Evolutionary conservation across 352 stramenopile species (phyloP), one percentile per base, ranked within the genome.

Genomic region (Stephanocyclus meneghinianus): DNA sequence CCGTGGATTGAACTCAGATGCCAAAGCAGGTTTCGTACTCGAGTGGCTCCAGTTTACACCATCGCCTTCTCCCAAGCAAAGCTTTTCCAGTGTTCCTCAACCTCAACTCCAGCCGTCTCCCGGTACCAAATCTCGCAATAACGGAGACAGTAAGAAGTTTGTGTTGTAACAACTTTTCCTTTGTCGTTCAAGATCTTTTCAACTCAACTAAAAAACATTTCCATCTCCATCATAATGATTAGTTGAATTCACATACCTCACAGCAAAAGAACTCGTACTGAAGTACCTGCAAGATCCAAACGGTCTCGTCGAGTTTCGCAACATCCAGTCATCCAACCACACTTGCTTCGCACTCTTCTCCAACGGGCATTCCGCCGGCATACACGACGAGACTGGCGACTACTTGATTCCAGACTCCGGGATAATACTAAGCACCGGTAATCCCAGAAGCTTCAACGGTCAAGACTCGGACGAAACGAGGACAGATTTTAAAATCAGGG

Each of bases 351-450:
- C 57, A 29, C 32, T 64, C 37, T 76, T 65, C 21, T 5, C 16
- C 8, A 64, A 70, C 35, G 69, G 69, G 9, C 45, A 76, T 42
- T 57, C 29, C n/a, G 45, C 32, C 0, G 69, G 69, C 11, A 60
- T 18, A 7, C 42, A 42, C 13, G 42, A 64, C 16, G 26, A 37
- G 2, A 70, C 45, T n/a, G 48, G 44, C 0, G 1, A 70, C 15
- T 77, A 66, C 42, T 29, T 77, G 18, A 64, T 77, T 26, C 70
- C 70, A 9, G 47, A 77, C 44, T 18, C 10, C 13, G 70, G 70
- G 5, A 32, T 77, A 11, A 65, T 77, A 16, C 45, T 77, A 9
- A 70, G 56, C 15, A 53, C 59, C 13, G 69, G 57, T 1, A 62
- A 76, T 21, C 61, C 70, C 26, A 26, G 40, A 16, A 50, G 71